Evolutionary conservation across 495 filamentous ascomycete species (phyloP).

Genomic region (Patellaria atrata): DNA sequence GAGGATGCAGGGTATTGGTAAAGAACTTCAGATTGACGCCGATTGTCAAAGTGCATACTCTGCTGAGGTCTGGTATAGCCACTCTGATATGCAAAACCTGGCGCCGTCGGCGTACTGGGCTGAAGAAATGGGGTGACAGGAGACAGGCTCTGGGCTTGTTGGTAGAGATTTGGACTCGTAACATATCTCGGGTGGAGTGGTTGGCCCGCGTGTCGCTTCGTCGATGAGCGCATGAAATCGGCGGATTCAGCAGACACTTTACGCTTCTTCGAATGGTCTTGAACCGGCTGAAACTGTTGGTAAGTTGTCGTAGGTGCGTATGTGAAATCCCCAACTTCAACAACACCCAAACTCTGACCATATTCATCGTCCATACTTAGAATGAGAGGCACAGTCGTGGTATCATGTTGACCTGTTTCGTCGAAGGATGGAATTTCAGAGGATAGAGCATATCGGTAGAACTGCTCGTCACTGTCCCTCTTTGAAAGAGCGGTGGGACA

Average conservation of each 20-base stretch:
- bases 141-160: constrained; percentile 10
- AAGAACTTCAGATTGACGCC: no score
- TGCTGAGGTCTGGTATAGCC: constrained; percentile 16
- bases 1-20: no score
- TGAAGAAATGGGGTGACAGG: constrained; percentile 19
- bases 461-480: constrained; percentile 40
- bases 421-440: constrained; percentile 58
- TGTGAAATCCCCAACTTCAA: constrained; percentile 63
- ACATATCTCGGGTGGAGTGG: constrained; percentile 31
- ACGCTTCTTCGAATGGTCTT: constrained; percentile 35
- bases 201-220: constrained; percentile 34
- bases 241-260: constrained; percentile 37
- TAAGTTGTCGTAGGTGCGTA: constrained; percentile 40
- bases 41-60: constrained; percentile 6
- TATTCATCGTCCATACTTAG: constrained; percentile 54
- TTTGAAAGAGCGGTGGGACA: constrained; percentile 49
- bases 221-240: constrained; percentile 25
- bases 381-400: constrained; percentile 55
- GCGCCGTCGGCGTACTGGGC: constrained; percentile 12
- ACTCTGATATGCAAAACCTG: constrained; percentile 16
- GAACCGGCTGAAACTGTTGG: constrained; percentile 18
- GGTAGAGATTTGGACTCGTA: constrained; percentile 25
- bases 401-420: constrained; percentile 47
- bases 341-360: constrained; percentile 43
- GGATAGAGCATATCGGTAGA: constrained; percentile 57